These are phyloP conservation scores for Mycena alexandri DNA, from an alignment of 768 basidiomycete genomes.

Conservation along the genomic window DNA sequence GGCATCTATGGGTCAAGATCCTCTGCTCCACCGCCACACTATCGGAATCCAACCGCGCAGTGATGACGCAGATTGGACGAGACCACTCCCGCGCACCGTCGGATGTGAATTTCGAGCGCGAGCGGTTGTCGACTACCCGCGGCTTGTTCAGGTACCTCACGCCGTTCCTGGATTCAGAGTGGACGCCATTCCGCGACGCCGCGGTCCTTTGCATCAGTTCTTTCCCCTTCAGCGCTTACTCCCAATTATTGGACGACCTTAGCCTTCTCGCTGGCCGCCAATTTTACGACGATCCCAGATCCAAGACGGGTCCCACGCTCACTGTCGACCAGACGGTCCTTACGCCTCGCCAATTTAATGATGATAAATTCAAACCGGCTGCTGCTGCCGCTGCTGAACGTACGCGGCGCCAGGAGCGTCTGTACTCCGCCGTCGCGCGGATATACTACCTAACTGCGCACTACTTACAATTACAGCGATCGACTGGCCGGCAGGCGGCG, in stretches of 20 bases:
- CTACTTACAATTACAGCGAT: slow-evolving; percentile 76
- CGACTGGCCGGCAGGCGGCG: slow-evolving; percentile 76
- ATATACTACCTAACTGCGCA: slow-evolving; percentile 91
- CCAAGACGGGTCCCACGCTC: slow-evolving; percentile 55
- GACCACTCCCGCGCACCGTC: slow-evolving; percentile 80
- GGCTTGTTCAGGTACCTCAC: slow-evolving; percentile 89
- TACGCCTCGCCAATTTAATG: slow-evolving; percentile 72
- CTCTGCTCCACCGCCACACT: slow-evolving; percentile 86
- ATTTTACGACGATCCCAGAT: slow-evolving; percentile 81
- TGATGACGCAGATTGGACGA: slow-evolving; percentile 66
- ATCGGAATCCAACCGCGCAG: slow-evolving; percentile 69
- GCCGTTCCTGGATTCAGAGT: slow-evolving; percentile 90
- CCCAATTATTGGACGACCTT: slow-evolving; percentile 86
- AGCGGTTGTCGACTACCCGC: slow-evolving; percentile 84
- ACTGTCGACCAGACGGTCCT: slow-evolving; percentile 53
- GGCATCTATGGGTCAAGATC: slow-evolving; percentile 87
- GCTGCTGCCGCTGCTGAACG: slow-evolving; percentile 62
- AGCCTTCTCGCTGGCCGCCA: slow-evolving; percentile 84
- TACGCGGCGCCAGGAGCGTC: slow-evolving; percentile 78
- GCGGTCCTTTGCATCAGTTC: slow-evolving; percentile 92
- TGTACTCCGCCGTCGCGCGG: slow-evolving; percentile 88
- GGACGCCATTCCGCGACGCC: slow-evolving; percentile 84
- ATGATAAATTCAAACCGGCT: slow-evolving; percentile 68
- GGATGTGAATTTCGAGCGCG: slow-evolving; percentile 82
- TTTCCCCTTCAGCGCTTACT: slow-evolving; percentile 82